Evolutionary conservation across 2,329 filamentous ascomycete species (phyloP), one percentile per base, ranked within the genome.

Genomic region (Scolecobasidium constrictum): DNA sequence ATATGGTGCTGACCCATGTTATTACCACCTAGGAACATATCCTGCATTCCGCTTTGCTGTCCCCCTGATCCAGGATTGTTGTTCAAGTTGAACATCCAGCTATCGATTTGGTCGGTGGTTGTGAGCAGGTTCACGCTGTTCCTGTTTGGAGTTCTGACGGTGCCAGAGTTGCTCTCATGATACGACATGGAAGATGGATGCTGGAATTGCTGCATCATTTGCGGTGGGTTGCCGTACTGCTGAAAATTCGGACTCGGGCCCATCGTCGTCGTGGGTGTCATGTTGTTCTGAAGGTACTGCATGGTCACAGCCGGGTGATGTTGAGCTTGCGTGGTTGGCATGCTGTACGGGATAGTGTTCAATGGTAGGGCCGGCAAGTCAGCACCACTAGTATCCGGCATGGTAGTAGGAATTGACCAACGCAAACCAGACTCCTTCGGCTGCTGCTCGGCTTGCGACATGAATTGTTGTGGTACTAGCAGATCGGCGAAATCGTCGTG

Each of bases 401-500:
- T 31, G 26, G 9, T 31, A n/a, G n/a, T n/a, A 31, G 26, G 26
- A n/a, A 31, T 31, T 31, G 26, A 31, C 26, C 26, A 31, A n/a
- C 26, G 26, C 9, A 31, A n/a, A n/a, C 26, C n/a, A 7, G 26
- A 31, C 16, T 41, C 22, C 33, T 41, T 23, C 38, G 18, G 38
- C 26, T 31, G 26, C 18, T 33, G 26, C 13, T 34, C 38, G 1
- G 38, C 7, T 2, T 41, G 23, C 5, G 38, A 19, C 28, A 41
- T 19, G 23, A 31, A 41, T 21, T 21, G 26, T 12, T 15, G 22
- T 34, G 38, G 38, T 12, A 41, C 38, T 16, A 41, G 26, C 4
- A 34, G 33, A 18, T 41, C 38, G 38, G 33, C 28, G 12, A 41
- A n/a, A 21, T 41, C 38, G n/a, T n/a, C 33, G 6, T 23, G 7